Percentiles rank a stretch among this genome's conserved stretches.
These are phyloP conservation scores for Gamsiella multidivaricata DNA, from an alignment of 192 early-diverging fungal species.

Conservation along the genomic window DNA sequence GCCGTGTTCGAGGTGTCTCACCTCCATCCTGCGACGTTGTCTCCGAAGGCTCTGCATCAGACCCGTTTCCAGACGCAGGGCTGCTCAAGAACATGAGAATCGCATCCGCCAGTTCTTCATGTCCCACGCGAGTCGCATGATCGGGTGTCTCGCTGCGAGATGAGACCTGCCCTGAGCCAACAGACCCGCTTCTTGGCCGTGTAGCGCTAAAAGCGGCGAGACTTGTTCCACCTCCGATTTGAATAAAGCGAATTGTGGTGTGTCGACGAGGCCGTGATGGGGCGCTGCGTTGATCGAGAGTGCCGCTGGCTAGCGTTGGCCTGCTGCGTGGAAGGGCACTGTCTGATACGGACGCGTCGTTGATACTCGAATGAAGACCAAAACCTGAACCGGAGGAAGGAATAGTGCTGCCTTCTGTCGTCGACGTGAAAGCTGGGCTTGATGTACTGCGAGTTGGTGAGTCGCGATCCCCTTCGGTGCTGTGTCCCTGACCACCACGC, in stretches of 20 bases:
- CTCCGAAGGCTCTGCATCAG: constrained; percentile 11
- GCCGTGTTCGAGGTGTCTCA: constrained; percentile 1
- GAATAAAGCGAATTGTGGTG: constrained; percentile 21
- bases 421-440: neutral
- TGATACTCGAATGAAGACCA: neutral
- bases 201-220: neutral
- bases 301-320: neutral
- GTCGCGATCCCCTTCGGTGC: neutral
- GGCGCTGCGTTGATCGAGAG: neutral
- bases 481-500: neutral
- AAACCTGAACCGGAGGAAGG: neutral
- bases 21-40: neutral
- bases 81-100: constrained; percentile 38
- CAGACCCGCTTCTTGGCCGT: constrained; percentile 10
- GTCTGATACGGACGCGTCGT: neutral
- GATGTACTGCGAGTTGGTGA: neutral
- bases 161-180: neutral
- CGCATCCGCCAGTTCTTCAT: constrained; percentile 23
- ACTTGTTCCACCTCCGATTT: constrained; percentile 8
- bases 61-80: neutral
- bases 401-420: neutral
- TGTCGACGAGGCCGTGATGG: constrained; percentile 8
- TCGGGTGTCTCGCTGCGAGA: constrained; percentile 8
- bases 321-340: neutral
- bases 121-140: neutral